Conservation (phyloP, 805 yeast genomes). For the Candida takata region DNA sequence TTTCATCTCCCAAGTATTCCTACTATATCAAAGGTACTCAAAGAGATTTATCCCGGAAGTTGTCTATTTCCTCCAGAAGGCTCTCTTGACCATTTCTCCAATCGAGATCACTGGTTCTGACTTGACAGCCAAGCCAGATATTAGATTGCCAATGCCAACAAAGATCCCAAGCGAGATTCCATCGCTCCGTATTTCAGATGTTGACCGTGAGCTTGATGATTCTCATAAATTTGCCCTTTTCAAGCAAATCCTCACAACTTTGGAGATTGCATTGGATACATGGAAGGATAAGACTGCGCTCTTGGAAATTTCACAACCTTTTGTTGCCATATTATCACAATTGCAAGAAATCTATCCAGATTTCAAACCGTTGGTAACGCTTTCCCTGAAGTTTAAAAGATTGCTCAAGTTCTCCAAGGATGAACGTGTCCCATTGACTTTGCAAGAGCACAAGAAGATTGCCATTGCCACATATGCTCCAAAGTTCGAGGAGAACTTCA, state of each 20-base stretch:
- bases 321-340: constrained; percentile 36
- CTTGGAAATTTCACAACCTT: constrained; percentile 48
- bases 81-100: constrained; percentile 39
- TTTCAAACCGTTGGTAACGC: constrained; percentile 26
- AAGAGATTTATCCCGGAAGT: constrained; percentile 83
- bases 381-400: constrained; percentile 40
- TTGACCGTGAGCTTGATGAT: constrained; percentile 25
- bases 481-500: constrained; percentile 90
- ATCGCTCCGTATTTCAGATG: constrained; percentile 15
- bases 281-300: constrained; percentile 64
- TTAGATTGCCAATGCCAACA: constrained; percentile 21
- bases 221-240: constrained; percentile 19
- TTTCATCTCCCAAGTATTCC: constrained; percentile 54
- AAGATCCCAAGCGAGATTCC: constrained; percentile 3
- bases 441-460: constrained; percentile 79
- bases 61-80: constrained; percentile 46
- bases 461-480: constrained; percentile 85
- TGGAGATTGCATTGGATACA: constrained; percentile 29
- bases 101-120: constrained; percentile 14
- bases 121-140: constrained; percentile 11
- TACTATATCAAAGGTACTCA: constrained; percentile 72
- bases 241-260: constrained; percentile 24
- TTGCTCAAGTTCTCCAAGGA: constrained; percentile 39
- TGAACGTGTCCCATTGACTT: constrained; percentile 60
- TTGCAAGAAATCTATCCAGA: constrained; percentile 31